Evolutionary conservation across 2,329 filamentous ascomycete species (phyloP).

Genomic region (Endoconidiophora polonica): DNA sequence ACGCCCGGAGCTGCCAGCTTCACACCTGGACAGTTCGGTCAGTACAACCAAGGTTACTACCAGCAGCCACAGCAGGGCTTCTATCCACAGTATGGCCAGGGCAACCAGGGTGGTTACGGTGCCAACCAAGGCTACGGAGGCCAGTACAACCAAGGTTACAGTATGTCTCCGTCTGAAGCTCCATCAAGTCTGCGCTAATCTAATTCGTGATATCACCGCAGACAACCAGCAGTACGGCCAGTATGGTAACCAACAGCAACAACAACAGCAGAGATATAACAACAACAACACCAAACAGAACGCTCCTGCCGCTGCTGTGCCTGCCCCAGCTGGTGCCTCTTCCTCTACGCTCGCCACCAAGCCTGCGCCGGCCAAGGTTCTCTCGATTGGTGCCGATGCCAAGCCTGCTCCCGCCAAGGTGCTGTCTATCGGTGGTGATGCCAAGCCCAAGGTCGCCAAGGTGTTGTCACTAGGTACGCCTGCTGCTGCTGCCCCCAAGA

Average conservation of each 20-base stretch:
- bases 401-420: constrained; percentile 54
- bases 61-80: constrained; percentile 32
- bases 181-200: neutral
- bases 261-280: constrained; percentile 27
- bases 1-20: constrained; percentile 55
- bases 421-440: constrained; percentile 53
- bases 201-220: constrained; percentile 1
- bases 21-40: constrained; percentile 34
- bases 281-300: constrained; percentile 25
- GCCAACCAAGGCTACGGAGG: constrained; percentile 30
- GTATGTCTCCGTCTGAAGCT: constrained; percentile 9
- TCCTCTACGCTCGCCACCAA: constrained; percentile 24
- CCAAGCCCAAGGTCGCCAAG: constrained; percentile 33
- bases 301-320: constrained; percentile 29
- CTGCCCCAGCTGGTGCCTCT: constrained; percentile 27
- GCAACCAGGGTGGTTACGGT: constrained; percentile 15
- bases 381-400: constrained; percentile 51
- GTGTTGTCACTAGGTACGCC: constrained; percentile 26
- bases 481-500: constrained; percentile 20
- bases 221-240: constrained; percentile 17
- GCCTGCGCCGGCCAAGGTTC: constrained; percentile 36
- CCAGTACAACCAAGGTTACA: constrained; percentile 34
- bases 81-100: constrained; percentile 14
- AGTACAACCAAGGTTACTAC: constrained; percentile 29
- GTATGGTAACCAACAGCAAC: constrained; percentile 32